Evolutionary conservation across 2,329 filamentous ascomycete genomes (phyloP).

Genomic region (Rutstroemia sp.): DNA sequence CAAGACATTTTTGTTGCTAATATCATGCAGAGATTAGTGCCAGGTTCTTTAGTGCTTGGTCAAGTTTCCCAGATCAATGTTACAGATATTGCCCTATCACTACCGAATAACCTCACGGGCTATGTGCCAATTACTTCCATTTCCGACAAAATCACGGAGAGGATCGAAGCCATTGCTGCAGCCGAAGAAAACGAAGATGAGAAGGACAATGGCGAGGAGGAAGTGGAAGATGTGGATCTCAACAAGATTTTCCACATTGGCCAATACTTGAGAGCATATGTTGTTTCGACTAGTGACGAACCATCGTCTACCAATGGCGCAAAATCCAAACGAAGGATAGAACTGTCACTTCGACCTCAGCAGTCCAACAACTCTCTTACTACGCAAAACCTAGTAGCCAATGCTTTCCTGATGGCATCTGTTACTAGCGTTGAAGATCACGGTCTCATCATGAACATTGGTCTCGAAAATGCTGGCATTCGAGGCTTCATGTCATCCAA

Average conservation of each 20-base stretch:
- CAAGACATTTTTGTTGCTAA: constrained; percentile 25
- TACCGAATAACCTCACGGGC: constrained; percentile 89
- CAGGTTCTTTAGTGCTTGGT: constrained; percentile 81
- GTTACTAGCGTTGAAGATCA: constrained; percentile 93
- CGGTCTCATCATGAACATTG: constrained; percentile 87
- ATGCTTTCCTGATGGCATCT: constrained; percentile 78
- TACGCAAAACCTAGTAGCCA: constrained; percentile 63
- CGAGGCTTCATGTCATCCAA: constrained; percentile 81
- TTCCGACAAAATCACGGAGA: constrained; percentile 69
- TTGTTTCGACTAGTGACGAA: constrained; percentile 70
- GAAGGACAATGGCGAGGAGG: constrained; percentile 42
- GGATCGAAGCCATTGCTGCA: constrained; percentile 62
- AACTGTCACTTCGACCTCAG: constrained; percentile 75
- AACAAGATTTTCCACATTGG: constrained; percentile 70
- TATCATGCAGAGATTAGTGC: constrained; percentile 60
- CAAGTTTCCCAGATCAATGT: constrained; percentile 76
- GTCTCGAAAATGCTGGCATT: constrained; percentile 58
- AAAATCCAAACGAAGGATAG: constrained; percentile 69
- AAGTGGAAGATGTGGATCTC: constrained; percentile 58
- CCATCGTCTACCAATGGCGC: constrained; percentile 35
- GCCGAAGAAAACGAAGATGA: constrained; percentile 51
- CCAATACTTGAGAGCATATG: constrained; percentile 80
- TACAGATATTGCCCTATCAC: constrained; percentile 69
- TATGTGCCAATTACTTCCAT: constrained; percentile 90
- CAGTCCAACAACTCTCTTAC: constrained; percentile 70